These are phyloP conservation scores for Aspergillus heteromorphus DNA, from an alignment of 495 filamentous ascomycete species.

Conservation along the genomic window DNA sequence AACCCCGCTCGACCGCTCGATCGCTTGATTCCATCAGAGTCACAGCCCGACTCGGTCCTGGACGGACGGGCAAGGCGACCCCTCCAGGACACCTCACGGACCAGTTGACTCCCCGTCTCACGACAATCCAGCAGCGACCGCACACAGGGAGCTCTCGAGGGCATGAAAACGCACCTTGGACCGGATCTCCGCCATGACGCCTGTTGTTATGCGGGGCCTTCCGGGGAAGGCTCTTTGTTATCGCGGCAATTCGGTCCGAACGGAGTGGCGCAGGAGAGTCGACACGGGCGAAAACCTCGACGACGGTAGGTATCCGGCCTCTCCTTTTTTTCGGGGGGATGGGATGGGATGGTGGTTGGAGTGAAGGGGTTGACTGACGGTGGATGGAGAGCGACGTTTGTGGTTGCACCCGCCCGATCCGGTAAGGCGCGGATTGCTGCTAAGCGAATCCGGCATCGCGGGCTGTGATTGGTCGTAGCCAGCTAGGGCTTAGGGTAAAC, in stretches of 20 bases:
- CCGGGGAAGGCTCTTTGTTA: slow-evolving; percentile 46
- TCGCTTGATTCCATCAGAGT: not conserved
- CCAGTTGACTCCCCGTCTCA: not conserved
- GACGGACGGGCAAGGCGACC: too few species aligned
- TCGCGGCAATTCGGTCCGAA: slow-evolving; percentile 34
- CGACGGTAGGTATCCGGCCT: slow-evolving; percentile 28
- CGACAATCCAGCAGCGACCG: not conserved
- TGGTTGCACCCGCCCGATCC: slow-evolving; percentile 23
- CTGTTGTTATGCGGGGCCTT: slow-evolving; percentile 45
- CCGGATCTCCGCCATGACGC: slow-evolving; percentile 49
- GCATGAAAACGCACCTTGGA: slow-evolving; percentile 41
- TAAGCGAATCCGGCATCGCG: slow-evolving; percentile 24
- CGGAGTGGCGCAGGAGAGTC: slow-evolving; percentile 17
- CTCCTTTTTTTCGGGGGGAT: slow-evolving; percentile 25
- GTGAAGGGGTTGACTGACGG: slow-evolving; percentile 14
- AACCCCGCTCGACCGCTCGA: not conserved
- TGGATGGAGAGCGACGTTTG: slow-evolving; percentile 20
- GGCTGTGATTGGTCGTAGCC: slow-evolving; percentile 14
- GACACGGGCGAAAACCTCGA: slow-evolving; percentile 35
- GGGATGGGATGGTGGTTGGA: slow-evolving; percentile 17
- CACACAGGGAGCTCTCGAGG: slow-evolving; percentile 5
- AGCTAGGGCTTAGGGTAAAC: slow-evolving; percentile 30
- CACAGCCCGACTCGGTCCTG: too few species aligned
- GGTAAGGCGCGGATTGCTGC: slow-evolving; percentile 23
- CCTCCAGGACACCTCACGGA: not conserved